Base-by-base conservation (phyloP, 495 filamentous ascomycete genomes). In the Xylaria castorea region DNA sequence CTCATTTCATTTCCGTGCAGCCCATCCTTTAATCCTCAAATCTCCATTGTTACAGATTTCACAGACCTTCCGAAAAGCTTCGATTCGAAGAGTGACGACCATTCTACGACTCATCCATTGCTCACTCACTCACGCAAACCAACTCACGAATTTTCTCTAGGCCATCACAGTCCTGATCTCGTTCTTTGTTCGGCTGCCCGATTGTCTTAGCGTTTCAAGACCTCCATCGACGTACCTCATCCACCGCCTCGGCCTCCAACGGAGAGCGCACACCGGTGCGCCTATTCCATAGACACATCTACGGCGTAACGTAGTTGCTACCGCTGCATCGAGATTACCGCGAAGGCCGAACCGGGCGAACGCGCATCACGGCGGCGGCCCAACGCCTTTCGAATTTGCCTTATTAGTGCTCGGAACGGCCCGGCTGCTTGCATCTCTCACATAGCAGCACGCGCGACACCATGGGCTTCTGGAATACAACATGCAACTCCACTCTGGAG, bases 401-500 rank as follows among this genome's bases (percentile, higher is more conserved):
- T 30, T 48, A 18, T 8, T 38, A 18, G 42, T 42, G 22, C 22
- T 53, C 16, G n/a, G 34, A n/a, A 48, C 18, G 5, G 22, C 36
- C 14, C 32, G 67, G 27, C 53, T 60, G 25, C 48, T 34, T 32
- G 34, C 27, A 18, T 32, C 25, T 53, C 58, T 53, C 32, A 27
- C n/a, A 25, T 30, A 11, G 25, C 46, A 27, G 34, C 27, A 61
- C 60, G 48, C 69, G n/a, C 60, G 69, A 62, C 69, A 71, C 36
- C 14, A 71, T 71, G 69, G 38, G 30, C 34, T 55, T 71, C 60
- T 71, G 46, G 77, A 83, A 82, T 74, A 73, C 78, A 66, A 85
- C 83, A 67, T 88, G 86, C 73, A 88, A 88, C 79, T 77, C 84
- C 66, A 86, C 87, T 79, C 75, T 89, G 81, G 87, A 84, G 82